These are phyloP conservation scores for Basipetospora chlamydospora DNA, from an alignment of 2,329 filamentous ascomycete species.

Conservation along the genomic window DNA sequence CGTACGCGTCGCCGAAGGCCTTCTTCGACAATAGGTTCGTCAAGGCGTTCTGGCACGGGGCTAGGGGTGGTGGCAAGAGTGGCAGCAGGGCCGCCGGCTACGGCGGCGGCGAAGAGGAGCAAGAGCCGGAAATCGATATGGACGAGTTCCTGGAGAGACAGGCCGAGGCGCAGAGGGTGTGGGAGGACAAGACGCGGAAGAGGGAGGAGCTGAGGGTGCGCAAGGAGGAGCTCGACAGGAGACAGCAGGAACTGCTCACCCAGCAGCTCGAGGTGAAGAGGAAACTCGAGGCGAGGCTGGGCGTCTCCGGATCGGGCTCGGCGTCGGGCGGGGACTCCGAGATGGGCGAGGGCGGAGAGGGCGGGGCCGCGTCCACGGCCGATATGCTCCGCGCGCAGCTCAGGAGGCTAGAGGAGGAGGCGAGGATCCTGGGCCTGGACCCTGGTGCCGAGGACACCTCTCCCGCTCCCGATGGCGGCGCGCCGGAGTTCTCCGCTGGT, in stretches of 20 bases:
- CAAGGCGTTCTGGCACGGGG: conserved; percentile 59
- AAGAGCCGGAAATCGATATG: conserved; percentile 43
- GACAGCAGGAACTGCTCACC: conserved; percentile 45
- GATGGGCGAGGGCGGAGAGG: conserved; percentile 15
- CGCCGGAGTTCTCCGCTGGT: conserved; percentile 3
- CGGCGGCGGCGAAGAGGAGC: conserved; percentile 16
- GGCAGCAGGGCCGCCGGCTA: conserved; percentile 5
- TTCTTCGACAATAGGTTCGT: conserved; percentile 80
- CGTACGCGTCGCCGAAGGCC: conserved; percentile 62
- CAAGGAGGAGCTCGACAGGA: conserved; percentile 49
- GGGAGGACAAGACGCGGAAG: conserved; percentile 51
- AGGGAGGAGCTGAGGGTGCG: conserved; percentile 47
- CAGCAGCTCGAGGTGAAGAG: conserved; percentile 51
- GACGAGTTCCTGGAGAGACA: conserved; percentile 57
- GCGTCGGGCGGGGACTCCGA: no score
- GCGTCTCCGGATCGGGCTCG: conserved; percentile 32
- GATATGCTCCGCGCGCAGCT: conserved; percentile 56
- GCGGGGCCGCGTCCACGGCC: conserved; percentile 29
- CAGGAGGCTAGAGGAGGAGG: conserved; percentile 59
- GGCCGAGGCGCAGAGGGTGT: conserved; percentile 53
- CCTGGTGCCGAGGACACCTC: conserved; percentile 25
- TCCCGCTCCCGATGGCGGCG: conserved; percentile 25
- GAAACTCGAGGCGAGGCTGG: conserved; percentile 46
- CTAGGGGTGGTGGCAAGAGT: conserved; percentile 5
- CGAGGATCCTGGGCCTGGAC: conserved; percentile 53